Conservation (phyloP, 2,329 filamentous ascomycete species). For the Trichophyton equinum region DNA sequence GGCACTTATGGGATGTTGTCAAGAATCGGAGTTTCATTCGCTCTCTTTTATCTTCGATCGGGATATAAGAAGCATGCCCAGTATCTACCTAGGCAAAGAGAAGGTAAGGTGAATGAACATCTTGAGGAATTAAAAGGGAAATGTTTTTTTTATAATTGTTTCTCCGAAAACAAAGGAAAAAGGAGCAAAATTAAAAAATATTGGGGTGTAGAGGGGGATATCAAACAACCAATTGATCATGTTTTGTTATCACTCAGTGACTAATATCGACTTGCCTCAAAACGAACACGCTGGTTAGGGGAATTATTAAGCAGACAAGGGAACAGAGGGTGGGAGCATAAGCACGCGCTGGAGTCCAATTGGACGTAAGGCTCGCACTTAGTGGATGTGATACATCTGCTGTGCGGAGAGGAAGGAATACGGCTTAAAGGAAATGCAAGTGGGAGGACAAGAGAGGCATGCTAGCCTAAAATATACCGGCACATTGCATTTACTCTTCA, state of each 20-base stretch:
- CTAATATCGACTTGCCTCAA: background rate
- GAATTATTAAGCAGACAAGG: background rate
- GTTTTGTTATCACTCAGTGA: constrained; percentile 1
- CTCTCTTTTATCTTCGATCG: background rate
- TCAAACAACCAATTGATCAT: constrained; percentile 3
- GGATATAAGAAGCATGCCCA: background rate
- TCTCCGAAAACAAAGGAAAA: constrained; percentile 1
- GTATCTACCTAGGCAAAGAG: constrained; percentile 2
- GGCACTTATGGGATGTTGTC: background rate
- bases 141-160: background rate
- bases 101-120: background rate
- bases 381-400: background rate
- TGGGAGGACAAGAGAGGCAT: background rate
- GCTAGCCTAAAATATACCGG: background rate
- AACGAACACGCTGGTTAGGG: constrained; percentile 3
- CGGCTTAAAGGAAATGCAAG: background rate
- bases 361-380: background rate
- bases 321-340: background rate
- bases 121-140: background rate
- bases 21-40: background rate
- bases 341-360: background rate
- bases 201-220: background rate
- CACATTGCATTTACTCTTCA: constrained; percentile 49
- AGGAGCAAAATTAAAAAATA: background rate
- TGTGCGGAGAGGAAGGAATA: background rate